Percentiles rank a stretch among this genome's conserved stretches.
Evolutionary conservation across 2,329 filamentous ascomycete genomes (phyloP).

Genomic region (Claviceps sp.): DNA sequence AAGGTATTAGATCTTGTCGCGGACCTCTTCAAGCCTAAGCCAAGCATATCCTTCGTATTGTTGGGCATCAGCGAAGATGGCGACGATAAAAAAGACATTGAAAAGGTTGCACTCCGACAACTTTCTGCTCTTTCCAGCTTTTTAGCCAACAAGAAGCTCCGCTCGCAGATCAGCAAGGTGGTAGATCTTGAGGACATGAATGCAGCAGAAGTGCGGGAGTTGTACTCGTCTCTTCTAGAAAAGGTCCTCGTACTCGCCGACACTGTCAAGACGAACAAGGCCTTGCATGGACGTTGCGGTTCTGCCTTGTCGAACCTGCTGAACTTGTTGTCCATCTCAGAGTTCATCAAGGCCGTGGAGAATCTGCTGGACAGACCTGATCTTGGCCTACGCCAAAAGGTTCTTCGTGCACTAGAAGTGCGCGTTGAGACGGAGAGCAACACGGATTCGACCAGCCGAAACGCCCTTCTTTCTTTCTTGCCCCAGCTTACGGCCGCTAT

Average conservation of each 20-base stretch:
- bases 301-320: constrained; percentile 69
- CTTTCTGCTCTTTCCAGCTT: constrained; percentile 44
- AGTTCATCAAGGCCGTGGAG: constrained; percentile 83
- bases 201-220: constrained; percentile 49
- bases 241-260: constrained; percentile 54
- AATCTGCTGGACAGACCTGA: constrained; percentile 65
- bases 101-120: constrained; percentile 39
- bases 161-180: constrained; percentile 39
- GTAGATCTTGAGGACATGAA: constrained; percentile 52
- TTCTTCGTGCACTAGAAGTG: constrained; percentile 65
- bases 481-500: constrained; percentile 68
- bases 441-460: constrained; percentile 53
- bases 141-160: constrained; percentile 43
- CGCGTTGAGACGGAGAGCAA: constrained; percentile 64
- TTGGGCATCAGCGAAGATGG: constrained; percentile 43
- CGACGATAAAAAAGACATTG: constrained; percentile 30
- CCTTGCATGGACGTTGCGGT: constrained; percentile 45
- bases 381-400: constrained; percentile 63
- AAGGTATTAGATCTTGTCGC: constrained; percentile 63
- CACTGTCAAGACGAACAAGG: constrained; percentile 42
- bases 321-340: constrained; percentile 68
- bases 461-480: constrained; percentile 63
- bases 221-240: constrained; percentile 58
- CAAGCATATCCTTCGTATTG: constrained; percentile 57
- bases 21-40: constrained; percentile 65